Evolutionary conservation across 805 yeast genomes (phyloP).

Genomic region (Candida yuanshanica): DNA sequence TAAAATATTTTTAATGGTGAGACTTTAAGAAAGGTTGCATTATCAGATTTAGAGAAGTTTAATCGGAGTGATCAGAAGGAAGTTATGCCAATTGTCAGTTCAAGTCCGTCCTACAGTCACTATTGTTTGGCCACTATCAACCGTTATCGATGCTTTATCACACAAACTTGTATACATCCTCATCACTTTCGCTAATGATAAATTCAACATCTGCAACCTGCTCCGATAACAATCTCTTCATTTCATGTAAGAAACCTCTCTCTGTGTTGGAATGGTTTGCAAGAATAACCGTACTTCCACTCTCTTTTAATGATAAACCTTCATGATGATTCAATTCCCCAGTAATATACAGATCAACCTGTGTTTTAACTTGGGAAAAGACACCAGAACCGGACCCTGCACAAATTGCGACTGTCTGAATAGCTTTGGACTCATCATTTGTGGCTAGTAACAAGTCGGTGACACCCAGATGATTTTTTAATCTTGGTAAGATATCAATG

Average conservation of each 20-base stretch:
- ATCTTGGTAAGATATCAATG: slow-evolving; percentile 37
- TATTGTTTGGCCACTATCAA: too few species aligned
- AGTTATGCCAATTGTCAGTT: too few species aligned
- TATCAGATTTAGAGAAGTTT: too few species aligned
- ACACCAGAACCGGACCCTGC: slow-evolving; percentile 93
- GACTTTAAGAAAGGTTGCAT: too few species aligned
- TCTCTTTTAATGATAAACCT: slow-evolving; percentile 62
- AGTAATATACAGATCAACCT: slow-evolving; percentile 65
- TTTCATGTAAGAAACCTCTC: slow-evolving; percentile 63
- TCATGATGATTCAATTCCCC: slow-evolving; percentile 97
- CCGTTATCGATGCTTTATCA: slow-evolving; percentile 1
- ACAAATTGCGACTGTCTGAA: slow-evolving; percentile 72
- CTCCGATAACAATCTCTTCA: slow-evolving; percentile 35
- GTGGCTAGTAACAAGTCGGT: slow-evolving; percentile 59
- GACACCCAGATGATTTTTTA: slow-evolving; percentile 51
- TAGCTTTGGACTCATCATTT: slow-evolving; percentile 21
- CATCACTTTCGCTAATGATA: slow-evolving; percentile 16
- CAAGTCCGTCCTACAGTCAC: too few species aligned
- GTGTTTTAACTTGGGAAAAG: slow-evolving; percentile 47
- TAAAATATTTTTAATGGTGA: too few species aligned
- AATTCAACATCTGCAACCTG: slow-evolving; percentile 11
- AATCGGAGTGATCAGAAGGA: too few species aligned
- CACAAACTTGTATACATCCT: slow-evolving; percentile 20
- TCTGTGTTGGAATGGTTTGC: slow-evolving; percentile 94
- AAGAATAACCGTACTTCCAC: slow-evolving; percentile 64